Percentiles rank a stretch among this genome's conserved stretches.
These are phyloP conservation scores for Papiliotrema nemorosa DNA, from an alignment of 1,284 basidiomycete species.

Conservation along the genomic window DNA sequence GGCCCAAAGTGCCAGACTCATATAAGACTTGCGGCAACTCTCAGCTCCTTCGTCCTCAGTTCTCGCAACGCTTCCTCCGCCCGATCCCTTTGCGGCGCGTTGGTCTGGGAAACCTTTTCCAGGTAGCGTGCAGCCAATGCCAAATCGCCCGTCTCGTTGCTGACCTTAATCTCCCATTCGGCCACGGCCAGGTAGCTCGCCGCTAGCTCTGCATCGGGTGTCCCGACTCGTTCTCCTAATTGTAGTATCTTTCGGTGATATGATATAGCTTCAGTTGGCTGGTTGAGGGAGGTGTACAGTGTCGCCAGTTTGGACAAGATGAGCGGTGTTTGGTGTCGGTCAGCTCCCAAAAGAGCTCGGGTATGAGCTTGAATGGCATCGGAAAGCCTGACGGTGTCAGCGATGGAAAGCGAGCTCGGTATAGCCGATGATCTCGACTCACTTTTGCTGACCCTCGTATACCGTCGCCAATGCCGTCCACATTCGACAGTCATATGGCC, in stretches of 20 bases:
- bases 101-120: conserved; percentile 64
- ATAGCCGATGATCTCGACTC: conserved; percentile 19
- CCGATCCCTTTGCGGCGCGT: conserved; percentile 40
- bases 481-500: conserved; percentile 92
- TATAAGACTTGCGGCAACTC: neutral
- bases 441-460: conserved; percentile 86
- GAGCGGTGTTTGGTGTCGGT: conserved; percentile 70
- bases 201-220: conserved; percentile 66
- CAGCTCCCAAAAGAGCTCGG: conserved; percentile 79
- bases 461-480: conserved; percentile 94
- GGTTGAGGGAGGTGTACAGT: conserved; percentile 57
- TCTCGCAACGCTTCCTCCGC: conserved; percentile 37
- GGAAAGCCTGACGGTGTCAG: conserved; percentile 56
- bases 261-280: conserved; percentile 53
- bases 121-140: conserved; percentile 55
- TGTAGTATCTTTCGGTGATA: conserved; percentile 59
- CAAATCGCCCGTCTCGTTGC: conserved; percentile 29
- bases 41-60: conserved; percentile 34
- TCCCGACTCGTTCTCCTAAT: conserved; percentile 62
- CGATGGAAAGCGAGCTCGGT: neutral
- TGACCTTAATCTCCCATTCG: conserved; percentile 64
- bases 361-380: conserved; percentile 88
- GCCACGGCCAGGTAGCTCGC: conserved; percentile 77
- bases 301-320: conserved; percentile 69
- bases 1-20: too few relatives aligned